Percentiles rank a stretch among this genome's conserved stretches.
phyloP scores from a whole-genome alignment of 139 green algal genomes.

The Marvania coccoides region DNA sequence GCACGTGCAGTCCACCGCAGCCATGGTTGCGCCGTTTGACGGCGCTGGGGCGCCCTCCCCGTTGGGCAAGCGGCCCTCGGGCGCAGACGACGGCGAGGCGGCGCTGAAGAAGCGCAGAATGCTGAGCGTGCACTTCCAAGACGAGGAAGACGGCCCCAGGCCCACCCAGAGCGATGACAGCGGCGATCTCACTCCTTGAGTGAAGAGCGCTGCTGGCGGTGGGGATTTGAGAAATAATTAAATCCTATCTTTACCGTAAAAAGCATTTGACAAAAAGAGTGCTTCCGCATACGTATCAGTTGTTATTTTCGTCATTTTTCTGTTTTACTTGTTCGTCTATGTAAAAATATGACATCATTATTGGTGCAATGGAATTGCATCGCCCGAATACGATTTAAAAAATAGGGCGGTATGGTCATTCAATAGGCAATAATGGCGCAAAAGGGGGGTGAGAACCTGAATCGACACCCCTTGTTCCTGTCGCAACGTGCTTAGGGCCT shows the following conservation, averaged over 20 bases:
- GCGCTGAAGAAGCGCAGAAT: not conserved
- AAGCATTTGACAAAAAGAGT: not conserved
- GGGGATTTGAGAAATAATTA: too few relatives aligned
- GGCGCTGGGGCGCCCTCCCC: not conserved
- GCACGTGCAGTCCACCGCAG: slow-evolving; percentile 7
- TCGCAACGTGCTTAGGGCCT: not conserved
- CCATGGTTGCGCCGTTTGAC: not conserved
- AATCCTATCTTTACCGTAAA: not conserved
- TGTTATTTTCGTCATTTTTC: not conserved
- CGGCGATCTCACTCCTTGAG: too few relatives aligned
- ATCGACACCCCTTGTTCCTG: not conserved
- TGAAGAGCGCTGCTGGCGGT: not conserved
- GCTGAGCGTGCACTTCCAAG: slow-evolving; percentile 3
- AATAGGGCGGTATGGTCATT: not conserved
- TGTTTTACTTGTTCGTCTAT: not conserved
- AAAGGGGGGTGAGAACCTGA: not conserved
- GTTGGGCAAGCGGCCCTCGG: not conserved
- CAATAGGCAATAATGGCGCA: not conserved
- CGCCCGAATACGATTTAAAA: too few relatives aligned
- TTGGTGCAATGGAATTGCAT: too few relatives aligned
- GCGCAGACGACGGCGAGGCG: not conserved
- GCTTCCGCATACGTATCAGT: too few relatives aligned
- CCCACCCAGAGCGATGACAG: not conserved
- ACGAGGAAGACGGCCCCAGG: not conserved
- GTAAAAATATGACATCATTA: too few relatives aligned